phyloP scores from a whole-genome alignment of 2,329 filamentous ascomycete genomes.

The Ceratocystis cacaofunesta region DNA sequence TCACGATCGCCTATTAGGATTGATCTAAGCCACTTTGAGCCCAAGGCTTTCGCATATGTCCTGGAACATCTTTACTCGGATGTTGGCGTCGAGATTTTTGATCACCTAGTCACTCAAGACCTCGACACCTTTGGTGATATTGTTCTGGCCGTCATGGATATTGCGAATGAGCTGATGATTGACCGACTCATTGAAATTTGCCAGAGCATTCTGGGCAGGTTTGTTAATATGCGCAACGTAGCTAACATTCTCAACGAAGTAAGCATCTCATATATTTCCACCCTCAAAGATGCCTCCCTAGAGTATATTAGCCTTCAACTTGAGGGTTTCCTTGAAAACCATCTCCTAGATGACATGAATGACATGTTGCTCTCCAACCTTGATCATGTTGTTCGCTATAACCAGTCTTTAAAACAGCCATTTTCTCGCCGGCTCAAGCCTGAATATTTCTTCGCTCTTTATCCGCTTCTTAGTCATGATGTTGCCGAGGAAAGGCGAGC shows the following conservation, averaged over 20 bases:
- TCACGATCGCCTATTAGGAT: slow-evolving; percentile 40
- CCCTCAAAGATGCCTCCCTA: slow-evolving; percentile 76
- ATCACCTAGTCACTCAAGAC: slow-evolving; percentile 53
- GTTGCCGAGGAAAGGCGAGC: slow-evolving; percentile 54
- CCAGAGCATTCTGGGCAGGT: slow-evolving; percentile 67
- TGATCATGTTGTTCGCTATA: slow-evolving; percentile 63
- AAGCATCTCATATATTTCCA: slow-evolving; percentile 63
- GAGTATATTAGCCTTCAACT: slow-evolving; percentile 88
- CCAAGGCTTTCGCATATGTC: slow-evolving; percentile 61
- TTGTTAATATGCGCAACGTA: slow-evolving; percentile 76
- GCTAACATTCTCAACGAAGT: slow-evolving; percentile 74
- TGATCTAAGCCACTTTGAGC: slow-evolving; percentile 68
- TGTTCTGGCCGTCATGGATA: slow-evolving; percentile 78
- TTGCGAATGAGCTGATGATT: slow-evolving; percentile 90
- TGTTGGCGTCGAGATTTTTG: slow-evolving; percentile 63
- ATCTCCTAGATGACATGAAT: slow-evolving; percentile 72
- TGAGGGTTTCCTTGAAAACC: slow-evolving; percentile 83
- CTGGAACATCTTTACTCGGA: slow-evolving; percentile 75
- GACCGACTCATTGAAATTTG: slow-evolving; percentile 81
- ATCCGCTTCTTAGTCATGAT: slow-evolving; percentile 46
- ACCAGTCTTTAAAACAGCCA: slow-evolving; percentile 65
- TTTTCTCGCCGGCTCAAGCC: slow-evolving; percentile 62
- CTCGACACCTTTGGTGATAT: slow-evolving; percentile 77
- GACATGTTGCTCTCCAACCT: slow-evolving; percentile 68
- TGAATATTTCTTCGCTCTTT: slow-evolving; percentile 40